Evolutionary conservation across 306 rosid species (phyloP).

Genomic region (Phaseolus lunatus): DNA sequence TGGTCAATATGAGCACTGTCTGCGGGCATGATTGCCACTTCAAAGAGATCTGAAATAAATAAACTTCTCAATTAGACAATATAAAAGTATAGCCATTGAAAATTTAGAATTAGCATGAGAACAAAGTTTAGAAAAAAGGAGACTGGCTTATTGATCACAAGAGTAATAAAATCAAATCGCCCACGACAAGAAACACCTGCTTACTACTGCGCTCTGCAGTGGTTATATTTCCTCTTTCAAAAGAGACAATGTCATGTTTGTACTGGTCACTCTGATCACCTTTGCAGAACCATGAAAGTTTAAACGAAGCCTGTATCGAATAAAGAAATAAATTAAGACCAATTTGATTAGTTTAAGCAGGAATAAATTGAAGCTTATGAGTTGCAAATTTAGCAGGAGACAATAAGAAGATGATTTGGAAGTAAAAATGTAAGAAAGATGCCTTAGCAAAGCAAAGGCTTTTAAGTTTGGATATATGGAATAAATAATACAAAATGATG

Average conservation of each 20-base stretch:
- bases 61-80: conserved; percentile 49
- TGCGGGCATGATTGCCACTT: conserved; percentile 94
- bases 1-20: conserved; percentile 88
- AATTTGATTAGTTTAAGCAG: background rate
- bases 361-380: background rate
- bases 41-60: conserved; percentile 84
- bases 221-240: conserved; percentile 93
- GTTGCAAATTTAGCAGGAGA: background rate
- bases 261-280: conserved; percentile 86
- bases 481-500: background rate
- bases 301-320: conserved; percentile 80
- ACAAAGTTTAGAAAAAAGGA: conserved; percentile 20
- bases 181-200: conserved; percentile 66
- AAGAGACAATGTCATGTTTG: conserved; percentile 93
- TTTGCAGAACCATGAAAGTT: conserved; percentile 90
- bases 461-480: background rate
- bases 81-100: conserved; percentile 27
- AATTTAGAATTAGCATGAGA: conserved; percentile 6
- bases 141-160: conserved; percentile 9
- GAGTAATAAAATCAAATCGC: conserved; percentile 45
- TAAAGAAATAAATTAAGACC: conserved; percentile 4
- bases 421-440: background rate
- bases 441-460: background rate
- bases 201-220: conserved; percentile 96
- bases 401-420: background rate